These are phyloP conservation scores for Neurospora sp. DNA, from an alignment of 495 filamentous ascomycete genomes.

Conservation along the genomic window DNA sequence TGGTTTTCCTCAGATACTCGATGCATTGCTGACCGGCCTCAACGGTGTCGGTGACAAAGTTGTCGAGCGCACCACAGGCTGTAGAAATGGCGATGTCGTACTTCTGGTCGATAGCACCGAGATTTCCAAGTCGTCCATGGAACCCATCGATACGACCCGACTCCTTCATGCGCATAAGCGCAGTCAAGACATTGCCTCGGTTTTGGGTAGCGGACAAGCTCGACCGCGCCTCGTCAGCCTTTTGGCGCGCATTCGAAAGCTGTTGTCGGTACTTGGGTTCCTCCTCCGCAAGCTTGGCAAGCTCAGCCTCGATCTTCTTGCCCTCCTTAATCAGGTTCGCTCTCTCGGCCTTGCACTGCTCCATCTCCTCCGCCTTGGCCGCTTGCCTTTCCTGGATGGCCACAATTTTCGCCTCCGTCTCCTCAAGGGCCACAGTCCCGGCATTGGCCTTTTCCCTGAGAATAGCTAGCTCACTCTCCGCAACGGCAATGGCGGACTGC, in stretches of 20 bases:
- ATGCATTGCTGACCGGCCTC: constrained; percentile 96
- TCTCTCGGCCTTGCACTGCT: constrained; percentile 65
- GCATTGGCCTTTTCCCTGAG: constrained; percentile 80
- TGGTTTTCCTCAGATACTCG: constrained; percentile 93
- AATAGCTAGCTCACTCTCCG: constrained; percentile 88
- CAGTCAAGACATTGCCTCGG: constrained; percentile 83
- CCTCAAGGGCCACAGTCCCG: constrained; percentile 69
- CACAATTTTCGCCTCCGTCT: constrained; percentile 69
- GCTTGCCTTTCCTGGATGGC: constrained; percentile 59
- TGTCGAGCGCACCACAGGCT: constrained; percentile 82
- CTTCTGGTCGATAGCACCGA: constrained; percentile 87
- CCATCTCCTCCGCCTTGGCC: constrained; percentile 62
- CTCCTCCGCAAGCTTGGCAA: constrained; percentile 58
- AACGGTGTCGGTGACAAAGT: constrained; percentile 91
- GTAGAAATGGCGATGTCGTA: constrained; percentile 97
- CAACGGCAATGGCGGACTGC: constrained; percentile 84
- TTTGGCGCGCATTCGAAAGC: constrained; percentile 80
- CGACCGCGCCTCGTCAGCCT: constrained; percentile 87
- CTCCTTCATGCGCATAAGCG: constrained; percentile 88
- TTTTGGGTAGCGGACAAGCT: constrained; percentile 83
- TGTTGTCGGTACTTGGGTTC: constrained; percentile 73
- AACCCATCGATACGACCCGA: constrained; percentile 95
- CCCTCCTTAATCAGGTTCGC: constrained; percentile 64
- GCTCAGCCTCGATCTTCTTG: constrained; percentile 54
- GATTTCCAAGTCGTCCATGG: constrained; percentile 87